Conservation (phyloP, 2,329 filamentous ascomycete genomes). For the Calonectria pseudoturangicola region DNA sequence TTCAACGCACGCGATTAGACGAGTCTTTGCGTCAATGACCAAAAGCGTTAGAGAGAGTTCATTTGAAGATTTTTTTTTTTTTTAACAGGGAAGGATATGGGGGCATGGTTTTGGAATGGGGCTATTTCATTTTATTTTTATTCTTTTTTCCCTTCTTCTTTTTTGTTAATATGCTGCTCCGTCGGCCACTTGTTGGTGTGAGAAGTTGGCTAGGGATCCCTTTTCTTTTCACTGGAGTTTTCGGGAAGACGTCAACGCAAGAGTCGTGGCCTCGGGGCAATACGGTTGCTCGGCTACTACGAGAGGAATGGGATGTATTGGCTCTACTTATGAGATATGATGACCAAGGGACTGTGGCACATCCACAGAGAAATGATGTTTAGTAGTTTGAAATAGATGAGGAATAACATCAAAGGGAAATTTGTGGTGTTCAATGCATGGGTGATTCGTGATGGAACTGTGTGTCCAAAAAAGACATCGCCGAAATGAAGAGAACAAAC, state of each 20-base stretch:
- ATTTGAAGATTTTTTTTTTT: not conserved
- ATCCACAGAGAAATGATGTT: conserved; percentile 8
- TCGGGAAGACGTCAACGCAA: not conserved
- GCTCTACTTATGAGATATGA: conserved; percentile 36
- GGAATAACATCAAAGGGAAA: not conserved
- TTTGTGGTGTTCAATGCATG: not conserved
- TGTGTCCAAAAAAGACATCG: no score
- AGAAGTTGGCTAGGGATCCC: not conserved
- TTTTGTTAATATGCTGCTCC: not conserved
- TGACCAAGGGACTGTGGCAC: not conserved
- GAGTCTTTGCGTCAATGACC: not conserved
- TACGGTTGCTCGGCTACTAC: conserved; percentile 18
- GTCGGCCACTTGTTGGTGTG: not conserved
- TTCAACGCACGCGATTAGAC: conserved; percentile 65
- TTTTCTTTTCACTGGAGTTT: conserved; percentile 15
- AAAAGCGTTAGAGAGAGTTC: not conserved
- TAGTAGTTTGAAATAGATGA: conserved; percentile 12
- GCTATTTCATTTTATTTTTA: not conserved
- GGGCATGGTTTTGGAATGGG: not conserved
- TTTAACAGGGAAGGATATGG: not conserved
- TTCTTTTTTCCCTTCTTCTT: not conserved
- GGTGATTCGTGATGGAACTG: not conserved
- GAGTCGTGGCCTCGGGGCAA: conserved; percentile 30
- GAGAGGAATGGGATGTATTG: not conserved
- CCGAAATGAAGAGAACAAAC: not conserved